Evolutionary conservation across 2,329 filamentous ascomycete species (phyloP).

Genomic region (Chaetothyriales sp.): DNA sequence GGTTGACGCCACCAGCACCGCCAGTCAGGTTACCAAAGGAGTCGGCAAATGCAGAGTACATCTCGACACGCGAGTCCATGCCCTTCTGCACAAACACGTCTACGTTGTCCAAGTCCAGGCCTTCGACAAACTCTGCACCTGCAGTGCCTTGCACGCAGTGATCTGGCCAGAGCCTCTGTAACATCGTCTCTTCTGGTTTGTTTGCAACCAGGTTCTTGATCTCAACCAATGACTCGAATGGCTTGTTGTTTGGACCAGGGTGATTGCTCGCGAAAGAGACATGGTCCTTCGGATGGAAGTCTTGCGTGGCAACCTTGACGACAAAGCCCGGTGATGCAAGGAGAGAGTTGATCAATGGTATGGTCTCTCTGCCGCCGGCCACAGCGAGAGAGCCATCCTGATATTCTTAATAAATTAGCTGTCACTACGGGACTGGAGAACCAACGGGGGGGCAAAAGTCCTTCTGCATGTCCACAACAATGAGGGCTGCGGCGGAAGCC

Average conservation of each 20-base stretch:
- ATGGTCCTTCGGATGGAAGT: constrained; percentile 73
- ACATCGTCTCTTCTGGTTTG: constrained; percentile 33
- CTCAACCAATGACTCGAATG: constrained; percentile 50
- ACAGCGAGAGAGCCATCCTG: constrained; percentile 78
- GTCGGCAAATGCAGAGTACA: constrained; percentile 86
- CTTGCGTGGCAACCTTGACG: constrained; percentile 70
- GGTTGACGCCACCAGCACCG: constrained; percentile 27
- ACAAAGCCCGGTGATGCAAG: constrained; percentile 52
- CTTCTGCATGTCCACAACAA: constrained; percentile 82
- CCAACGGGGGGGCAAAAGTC: constrained; percentile 85
- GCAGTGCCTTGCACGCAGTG: constrained; percentile 68
- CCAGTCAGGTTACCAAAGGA: constrained; percentile 45
- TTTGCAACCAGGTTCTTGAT: constrained; percentile 36
- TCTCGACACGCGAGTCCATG: constrained; percentile 57
- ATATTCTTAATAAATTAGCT: constrained; percentile 1
- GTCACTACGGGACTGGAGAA: constrained; percentile 9
- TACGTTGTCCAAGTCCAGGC: constrained; percentile 47
- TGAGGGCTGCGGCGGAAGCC: constrained; percentile 39
- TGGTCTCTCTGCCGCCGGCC: constrained; percentile 53
- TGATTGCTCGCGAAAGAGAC: constrained; percentile 84
- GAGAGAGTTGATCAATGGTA: constrained; percentile 57
- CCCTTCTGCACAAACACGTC: constrained; percentile 66
- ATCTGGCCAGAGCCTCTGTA: constrained; percentile 66
- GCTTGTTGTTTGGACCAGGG: constrained; percentile 40
- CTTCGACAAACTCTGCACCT: constrained; percentile 59